Evolutionary conservation across 169 alveolate species (phyloP), one percentile per base, ranked within the genome.

Genomic region (Babesia bovis): DNA sequence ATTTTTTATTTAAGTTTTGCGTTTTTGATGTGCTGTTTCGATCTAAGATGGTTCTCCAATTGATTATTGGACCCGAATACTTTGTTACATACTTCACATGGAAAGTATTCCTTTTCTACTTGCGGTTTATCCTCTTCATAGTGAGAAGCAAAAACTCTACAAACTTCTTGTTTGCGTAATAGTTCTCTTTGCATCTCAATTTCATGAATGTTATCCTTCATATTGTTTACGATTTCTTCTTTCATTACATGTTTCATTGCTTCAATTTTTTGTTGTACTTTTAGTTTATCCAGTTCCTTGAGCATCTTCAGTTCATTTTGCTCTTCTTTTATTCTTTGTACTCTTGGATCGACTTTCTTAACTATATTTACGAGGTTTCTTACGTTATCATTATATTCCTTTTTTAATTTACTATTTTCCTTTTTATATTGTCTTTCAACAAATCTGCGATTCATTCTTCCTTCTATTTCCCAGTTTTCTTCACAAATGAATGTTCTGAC

Each of bases 1-100:
- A 9, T 38, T 38, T 15, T 2, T 67, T 0, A 32, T 35, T 53
- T 67, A 67, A 5, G 2, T 40, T 23, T 67, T 19, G 33, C 21
- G 38, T 50, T 67, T 36, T 67, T 67, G 15, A 51, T 9, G 53
- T 82, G 89, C 28, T 72, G 78, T 52, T 49, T 44, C 0, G 85
- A 73, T 28, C 66, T 41, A 19, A 52, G 57, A 67, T 82, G 89
- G 6, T 82, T 66, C 42, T 60, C 73, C n/a, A 51, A 45, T 59
- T 82, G 89, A 38, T 75, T 67, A 15, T 35, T 30, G 3, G 85
- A 73, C 51, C 61, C 58, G 55, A 82, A 82, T 13, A 59, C 55
- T 58, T 82, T 82, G 73, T 75, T 50, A 47, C 89, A 82, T 10
- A 28, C 67, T 21, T 53, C 67, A 53, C 89, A 82, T 5, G 55